Conservation (phyloP, 1,284 basidiomycete genomes). For the Pisolithus thermaeus region DNA sequence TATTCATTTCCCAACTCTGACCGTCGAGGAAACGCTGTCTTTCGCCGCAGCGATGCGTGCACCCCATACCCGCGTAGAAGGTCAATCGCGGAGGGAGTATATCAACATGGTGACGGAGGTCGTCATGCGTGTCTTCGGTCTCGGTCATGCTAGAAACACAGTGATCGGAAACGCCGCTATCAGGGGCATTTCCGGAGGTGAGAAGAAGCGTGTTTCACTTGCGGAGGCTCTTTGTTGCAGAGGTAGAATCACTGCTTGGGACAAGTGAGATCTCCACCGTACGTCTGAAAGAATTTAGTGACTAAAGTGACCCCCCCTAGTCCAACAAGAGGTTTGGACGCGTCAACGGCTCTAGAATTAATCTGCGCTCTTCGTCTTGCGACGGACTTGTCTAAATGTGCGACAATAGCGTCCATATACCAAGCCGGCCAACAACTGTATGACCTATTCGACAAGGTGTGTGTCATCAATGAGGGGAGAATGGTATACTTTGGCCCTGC, state of each 20-base stretch:
- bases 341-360: slow-evolving; percentile 65
- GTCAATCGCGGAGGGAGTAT: slow-evolving; percentile 41
- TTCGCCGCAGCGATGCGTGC: slow-evolving; percentile 61
- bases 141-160: slow-evolving; percentile 56
- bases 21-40: slow-evolving; percentile 60
- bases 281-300: not conserved
- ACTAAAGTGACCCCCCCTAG: slow-evolving; percentile 25
- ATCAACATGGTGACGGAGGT: slow-evolving; percentile 44
- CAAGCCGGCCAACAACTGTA: slow-evolving; percentile 57
- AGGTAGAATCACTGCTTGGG: slow-evolving; percentile 46
- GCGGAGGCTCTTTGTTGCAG: slow-evolving; percentile 39
- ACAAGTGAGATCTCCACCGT: slow-evolving; percentile 35
- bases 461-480: slow-evolving; percentile 63
- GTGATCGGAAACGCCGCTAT: slow-evolving; percentile 71
- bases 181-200: slow-evolving; percentile 77
- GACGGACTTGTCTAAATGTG: slow-evolving; percentile 47
- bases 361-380: slow-evolving; percentile 55
- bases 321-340: slow-evolving; percentile 68
- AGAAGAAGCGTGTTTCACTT: slow-evolving; percentile 68
- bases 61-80: slow-evolving; percentile 43
- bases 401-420: slow-evolving; percentile 66
- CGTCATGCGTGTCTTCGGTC: slow-evolving; percentile 64
- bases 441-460: slow-evolving; percentile 64
- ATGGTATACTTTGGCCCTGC: slow-evolving; percentile 71
- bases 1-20: slow-evolving; percentile 71